Evolutionary conservation across 192 early-diverging fungal genomes (phyloP).

Genomic region (Podila epigama): DNA sequence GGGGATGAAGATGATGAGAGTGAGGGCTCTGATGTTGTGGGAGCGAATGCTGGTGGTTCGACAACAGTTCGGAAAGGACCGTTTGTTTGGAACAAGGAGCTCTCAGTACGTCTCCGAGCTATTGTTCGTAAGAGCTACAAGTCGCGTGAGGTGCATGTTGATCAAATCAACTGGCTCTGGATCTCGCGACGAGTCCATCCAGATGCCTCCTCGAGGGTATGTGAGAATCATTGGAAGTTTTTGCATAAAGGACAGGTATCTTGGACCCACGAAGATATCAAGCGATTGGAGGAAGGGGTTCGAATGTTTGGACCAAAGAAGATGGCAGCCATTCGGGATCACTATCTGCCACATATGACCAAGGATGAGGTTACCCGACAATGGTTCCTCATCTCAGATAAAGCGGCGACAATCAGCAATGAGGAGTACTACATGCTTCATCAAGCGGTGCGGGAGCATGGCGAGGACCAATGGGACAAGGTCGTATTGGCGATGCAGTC

Average conservation of each 20-base stretch:
- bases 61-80: not conserved
- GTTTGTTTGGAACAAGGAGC: slow-evolving; percentile 35
- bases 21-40: no score
- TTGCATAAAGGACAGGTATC: slow-evolving; percentile 8
- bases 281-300: slow-evolving; percentile 26
- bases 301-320: slow-evolving; percentile 23
- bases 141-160: slow-evolving; percentile 7
- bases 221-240: slow-evolving; percentile 35
- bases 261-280: slow-evolving; percentile 24
- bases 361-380: slow-evolving; percentile 30
- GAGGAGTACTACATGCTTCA: slow-evolving; percentile 23
- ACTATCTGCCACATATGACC: slow-evolving; percentile 30
- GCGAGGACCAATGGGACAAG: slow-evolving; percentile 4
- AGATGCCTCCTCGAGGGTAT: slow-evolving; percentile 6
- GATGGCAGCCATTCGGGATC: slow-evolving; percentile 16
- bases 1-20: no score
- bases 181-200: slow-evolving; percentile 18
- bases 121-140: slow-evolving; percentile 22
- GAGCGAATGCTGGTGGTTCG: not conserved
- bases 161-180: slow-evolving; percentile 38
- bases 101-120: slow-evolving; percentile 24
- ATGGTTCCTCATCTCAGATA: slow-evolving; percentile 38
- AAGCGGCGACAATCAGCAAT: slow-evolving; percentile 12
- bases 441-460: not conserved
- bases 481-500: slow-evolving; percentile 13